Base-by-base conservation (phyloP, 495 filamentous ascomycete species). In the Hypoxylon rickii region DNA sequence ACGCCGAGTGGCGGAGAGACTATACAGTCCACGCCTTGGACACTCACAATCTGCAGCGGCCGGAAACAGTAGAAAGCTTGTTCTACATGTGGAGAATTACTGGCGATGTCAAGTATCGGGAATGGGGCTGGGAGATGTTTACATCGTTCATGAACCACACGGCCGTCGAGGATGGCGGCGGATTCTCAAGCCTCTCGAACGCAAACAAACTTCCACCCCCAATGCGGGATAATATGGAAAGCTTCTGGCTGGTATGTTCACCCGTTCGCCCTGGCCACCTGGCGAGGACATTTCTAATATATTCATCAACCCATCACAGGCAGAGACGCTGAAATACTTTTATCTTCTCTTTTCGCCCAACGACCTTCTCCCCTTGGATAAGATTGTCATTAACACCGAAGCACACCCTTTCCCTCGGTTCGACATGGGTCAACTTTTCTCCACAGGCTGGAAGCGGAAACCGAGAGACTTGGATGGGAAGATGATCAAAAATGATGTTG, bases 71-170 rank as follows among this genome's bases (percentile, higher is more conserved):
- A 36, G 94, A 97, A 71, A 92, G 88, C 46, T 76, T 99, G 41
- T 91, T 97, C 70, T 94, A 97, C 73, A 95, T 99, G 92, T 99
- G 93, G 87, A 86, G 94, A 45, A 93, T 99, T 67, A 99, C 94
- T 13, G 92, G 89, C 21, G 92, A 99, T 51, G 77, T 81, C 19
- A 89, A 83, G 57, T 99, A 99, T 70, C 83, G 94, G 11, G 82
- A 96, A 55, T 97, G 94, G 94, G 94, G 95, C 6, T 99, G 94
- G 94, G 86, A 95, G 56, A 97, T 97, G 83, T 99, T 99, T 76
- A 85, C 92, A 73, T 83, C 86, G 1, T 97, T 99, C 69, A 75
- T 92, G 66, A 85, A 88, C 55, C 83, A 96, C 69, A 95, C 88
- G 0, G 81, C 85, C 1, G 85, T 95, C 2, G 73, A 81, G 15